A percentile compares a stretch with the other conserved stretches of the same genome.
These are phyloP conservation scores for Aureobasidium sp. DNA, from an alignment of 2,329 filamentous ascomycete species.

Conservation along the genomic window DNA sequence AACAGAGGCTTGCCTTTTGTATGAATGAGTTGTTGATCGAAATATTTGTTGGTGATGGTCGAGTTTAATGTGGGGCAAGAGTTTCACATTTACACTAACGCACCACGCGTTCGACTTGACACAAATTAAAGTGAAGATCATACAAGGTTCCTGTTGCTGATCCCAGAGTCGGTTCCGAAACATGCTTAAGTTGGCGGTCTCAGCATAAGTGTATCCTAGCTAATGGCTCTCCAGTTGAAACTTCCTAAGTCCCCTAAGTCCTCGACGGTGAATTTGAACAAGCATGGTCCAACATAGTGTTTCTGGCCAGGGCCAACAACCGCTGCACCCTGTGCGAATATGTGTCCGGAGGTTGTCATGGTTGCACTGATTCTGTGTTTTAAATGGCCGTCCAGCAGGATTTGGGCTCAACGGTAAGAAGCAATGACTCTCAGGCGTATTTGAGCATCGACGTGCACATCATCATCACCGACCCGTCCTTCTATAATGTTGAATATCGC, in stretches of 20 bases:
- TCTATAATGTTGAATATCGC: not conserved
- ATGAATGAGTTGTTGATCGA: not conserved
- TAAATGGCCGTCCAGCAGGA: not conserved
- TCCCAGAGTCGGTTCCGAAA: not conserved
- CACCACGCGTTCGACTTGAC: not conserved
- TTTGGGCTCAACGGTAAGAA: not conserved
- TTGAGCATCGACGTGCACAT: not conserved
- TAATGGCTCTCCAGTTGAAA: not conserved
- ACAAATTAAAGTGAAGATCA: constrained; percentile 5
- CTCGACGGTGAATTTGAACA: not conserved
- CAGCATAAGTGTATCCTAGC: not conserved
- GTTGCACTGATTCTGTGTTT: not conserved
- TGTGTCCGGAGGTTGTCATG: not conserved
- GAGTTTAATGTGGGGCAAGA: not conserved
- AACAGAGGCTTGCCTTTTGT: not conserved
- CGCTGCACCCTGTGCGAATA: not conserved
- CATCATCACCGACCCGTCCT: not conserved
- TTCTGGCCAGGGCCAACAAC: not conserved
- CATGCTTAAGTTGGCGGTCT: not conserved
- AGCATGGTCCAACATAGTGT: not conserved
- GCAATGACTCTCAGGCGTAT: not conserved
- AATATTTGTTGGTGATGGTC: not conserved
- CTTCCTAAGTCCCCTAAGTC: not conserved
- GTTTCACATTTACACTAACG: not conserved
- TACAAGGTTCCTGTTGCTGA: not conserved